These are phyloP conservation scores for Penicillium cataractarum DNA, from an alignment of 495 filamentous ascomycete genomes.

Conservation along the genomic window DNA sequence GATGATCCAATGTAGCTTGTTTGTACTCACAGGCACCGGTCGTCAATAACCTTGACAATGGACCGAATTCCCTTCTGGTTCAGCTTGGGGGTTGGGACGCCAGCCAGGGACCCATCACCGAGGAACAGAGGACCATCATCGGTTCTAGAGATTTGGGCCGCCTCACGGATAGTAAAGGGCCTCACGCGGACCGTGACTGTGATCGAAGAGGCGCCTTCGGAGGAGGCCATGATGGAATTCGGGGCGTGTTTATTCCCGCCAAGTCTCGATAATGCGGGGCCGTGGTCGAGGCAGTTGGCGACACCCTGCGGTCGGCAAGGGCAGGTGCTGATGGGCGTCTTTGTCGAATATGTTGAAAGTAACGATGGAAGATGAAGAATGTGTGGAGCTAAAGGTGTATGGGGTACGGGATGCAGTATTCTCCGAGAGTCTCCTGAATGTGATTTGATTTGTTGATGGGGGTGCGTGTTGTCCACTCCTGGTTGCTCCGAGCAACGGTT, in stretches of 20 bases:
- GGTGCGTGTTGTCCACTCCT: slow-evolving; percentile 31
- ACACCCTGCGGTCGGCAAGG: slow-evolving; percentile 29
- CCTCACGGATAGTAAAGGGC: slow-evolving; percentile 78
- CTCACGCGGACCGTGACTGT: slow-evolving; percentile 81
- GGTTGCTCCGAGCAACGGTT: slow-evolving; percentile 46
- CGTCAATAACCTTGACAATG: slow-evolving; percentile 95
- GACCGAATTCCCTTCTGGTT: slow-evolving; percentile 83
- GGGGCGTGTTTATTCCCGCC: slow-evolving; percentile 19
- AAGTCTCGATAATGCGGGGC: slow-evolving; percentile 24
- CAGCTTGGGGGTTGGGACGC: slow-evolving; percentile 77
- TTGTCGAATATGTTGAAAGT: slow-evolving; percentile 20
- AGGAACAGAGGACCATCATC: slow-evolving; percentile 92
- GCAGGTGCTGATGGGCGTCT: slow-evolving; percentile 16
- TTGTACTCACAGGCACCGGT: slow-evolving; percentile 85
- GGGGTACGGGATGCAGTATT: slow-evolving; percentile 37
- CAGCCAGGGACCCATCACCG: slow-evolving; percentile 90
- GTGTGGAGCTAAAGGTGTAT: slow-evolving; percentile 32
- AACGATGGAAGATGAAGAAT: slow-evolving; percentile 33
- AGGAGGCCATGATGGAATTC: slow-evolving; percentile 50
- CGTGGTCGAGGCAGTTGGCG: slow-evolving; percentile 27
- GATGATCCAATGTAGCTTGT: background rate
- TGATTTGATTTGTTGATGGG: slow-evolving; percentile 45
- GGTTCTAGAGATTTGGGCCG: slow-evolving; percentile 68
- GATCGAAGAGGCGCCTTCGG: slow-evolving; percentile 71
- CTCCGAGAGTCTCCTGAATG: slow-evolving; percentile 32